Conservation (phyloP, 2,329 filamentous ascomycete genomes). For the Fusarium sterilihyphosum region DNA sequence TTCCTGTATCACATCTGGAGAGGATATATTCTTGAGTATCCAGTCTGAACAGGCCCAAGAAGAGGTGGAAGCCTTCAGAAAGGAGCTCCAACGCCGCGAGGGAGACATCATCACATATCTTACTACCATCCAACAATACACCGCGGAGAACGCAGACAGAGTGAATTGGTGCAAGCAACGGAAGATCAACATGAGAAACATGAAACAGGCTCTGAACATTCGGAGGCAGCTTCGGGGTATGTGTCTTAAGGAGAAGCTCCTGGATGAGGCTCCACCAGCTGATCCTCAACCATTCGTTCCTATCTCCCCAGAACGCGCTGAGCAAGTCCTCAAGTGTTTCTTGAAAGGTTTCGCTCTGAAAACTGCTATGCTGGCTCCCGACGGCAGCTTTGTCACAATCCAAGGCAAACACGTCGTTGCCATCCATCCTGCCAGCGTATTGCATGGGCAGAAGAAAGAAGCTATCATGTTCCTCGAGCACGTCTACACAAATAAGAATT, state of each 20-base stretch:
- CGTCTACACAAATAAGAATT: constrained; percentile 73
- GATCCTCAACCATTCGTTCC: constrained; percentile 68
- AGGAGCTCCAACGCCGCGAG: constrained; percentile 68
- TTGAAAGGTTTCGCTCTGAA: constrained; percentile 68
- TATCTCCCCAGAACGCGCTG: constrained; percentile 63
- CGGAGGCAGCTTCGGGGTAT: constrained; percentile 68
- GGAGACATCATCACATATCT: constrained; percentile 73
- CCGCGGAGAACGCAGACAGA: constrained; percentile 64
- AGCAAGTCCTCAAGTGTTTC: constrained; percentile 68
- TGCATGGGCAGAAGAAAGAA: constrained; percentile 71
- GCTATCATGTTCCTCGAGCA: constrained; percentile 76
- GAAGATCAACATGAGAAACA: constrained; percentile 67
- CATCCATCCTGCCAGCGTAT: constrained; percentile 70
- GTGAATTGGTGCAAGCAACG: constrained; percentile 67
- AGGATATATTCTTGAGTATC: constrained; percentile 70
- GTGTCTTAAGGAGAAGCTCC: constrained; percentile 62
- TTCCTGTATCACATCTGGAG: constrained; percentile 69
- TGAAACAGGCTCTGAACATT: constrained; percentile 71
- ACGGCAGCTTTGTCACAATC: constrained; percentile 69
- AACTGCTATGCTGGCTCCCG: constrained; percentile 68
- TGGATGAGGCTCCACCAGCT: constrained; percentile 55
- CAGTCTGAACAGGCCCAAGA: constrained; percentile 67
- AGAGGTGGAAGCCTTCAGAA: constrained; percentile 62
- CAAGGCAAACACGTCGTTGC: constrained; percentile 69
- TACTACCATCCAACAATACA: constrained; percentile 70